A percentile compares a stretch with the other conserved stretches of the same genome.
These are phyloP conservation scores for Ceratocystis lukuohia DNA, from an alignment of 2,329 filamentous ascomycete genomes.

Conservation along the genomic window DNA sequence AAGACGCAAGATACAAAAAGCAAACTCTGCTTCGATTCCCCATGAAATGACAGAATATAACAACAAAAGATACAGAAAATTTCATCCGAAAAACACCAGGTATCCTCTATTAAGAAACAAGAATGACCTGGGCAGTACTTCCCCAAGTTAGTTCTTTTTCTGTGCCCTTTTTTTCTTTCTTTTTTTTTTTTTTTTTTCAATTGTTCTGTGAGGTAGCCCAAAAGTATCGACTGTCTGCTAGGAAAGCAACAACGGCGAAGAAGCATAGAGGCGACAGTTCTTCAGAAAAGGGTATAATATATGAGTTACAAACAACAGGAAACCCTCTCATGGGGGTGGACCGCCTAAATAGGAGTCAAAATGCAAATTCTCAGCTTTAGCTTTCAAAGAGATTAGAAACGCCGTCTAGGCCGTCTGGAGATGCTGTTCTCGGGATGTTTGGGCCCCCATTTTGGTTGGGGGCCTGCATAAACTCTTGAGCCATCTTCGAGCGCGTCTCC, in stretches of 20 bases:
- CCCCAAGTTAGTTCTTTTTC: background rate
- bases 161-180: background rate
- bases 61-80: constrained; percentile 5
- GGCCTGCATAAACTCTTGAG: constrained; percentile 52
- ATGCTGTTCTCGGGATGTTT: constrained; percentile 25
- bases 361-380: constrained; percentile 19
- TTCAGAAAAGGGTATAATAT: background rate
- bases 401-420: constrained; percentile 41
- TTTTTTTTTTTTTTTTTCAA: background rate
- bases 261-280: background rate
- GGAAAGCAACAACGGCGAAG: background rate
- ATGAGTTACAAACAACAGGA: background rate
- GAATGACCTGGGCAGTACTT: background rate
- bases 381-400: constrained; percentile 40
- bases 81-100: background rate
- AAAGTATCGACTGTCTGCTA: background rate
- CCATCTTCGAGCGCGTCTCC: constrained; percentile 43
- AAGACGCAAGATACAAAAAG: background rate
- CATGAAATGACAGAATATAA: constrained; percentile 9
- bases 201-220: background rate
- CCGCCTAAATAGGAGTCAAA: background rate
- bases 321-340: background rate
- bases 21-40: background rate
- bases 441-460: constrained; percentile 24
- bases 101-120: constrained; percentile 11